Percentiles rank a stretch among this genome's conserved stretches.
Evolutionary conservation across 371 early-diverging fungal species (phyloP).

Genomic region (Rozella allomycis): DNA sequence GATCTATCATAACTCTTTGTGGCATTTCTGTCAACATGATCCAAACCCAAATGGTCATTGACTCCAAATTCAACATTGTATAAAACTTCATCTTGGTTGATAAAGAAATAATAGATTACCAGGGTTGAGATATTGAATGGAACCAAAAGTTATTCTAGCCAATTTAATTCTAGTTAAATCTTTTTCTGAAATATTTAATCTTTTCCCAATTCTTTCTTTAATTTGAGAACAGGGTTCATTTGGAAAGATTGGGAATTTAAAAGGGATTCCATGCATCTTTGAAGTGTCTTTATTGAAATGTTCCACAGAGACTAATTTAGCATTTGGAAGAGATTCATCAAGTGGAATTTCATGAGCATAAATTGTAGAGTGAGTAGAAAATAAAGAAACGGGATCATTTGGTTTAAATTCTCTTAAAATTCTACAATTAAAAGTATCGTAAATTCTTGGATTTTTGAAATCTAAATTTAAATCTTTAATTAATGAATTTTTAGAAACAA

Average conservation of each 20-base stretch:
- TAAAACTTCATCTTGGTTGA: conserved; percentile 24
- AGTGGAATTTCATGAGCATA: too few species aligned
- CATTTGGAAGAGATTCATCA: too few species aligned
- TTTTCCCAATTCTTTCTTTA: conserved; percentile 40
- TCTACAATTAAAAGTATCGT: too few species aligned
- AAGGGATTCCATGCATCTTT: conserved; percentile 59
- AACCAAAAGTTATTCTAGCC: conserved; percentile 3
- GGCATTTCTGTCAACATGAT: conserved; percentile 59
- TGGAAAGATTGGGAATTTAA: conserved; percentile 40
- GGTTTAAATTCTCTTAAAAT: too few species aligned
- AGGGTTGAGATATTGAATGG: conserved; percentile 3
- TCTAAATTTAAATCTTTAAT: too few species aligned
- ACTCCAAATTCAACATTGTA: conserved; percentile 17
- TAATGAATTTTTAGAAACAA: too few species aligned
- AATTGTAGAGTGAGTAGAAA: too few species aligned
- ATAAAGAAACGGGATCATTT: too few species aligned
- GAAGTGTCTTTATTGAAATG: conserved; percentile 44
- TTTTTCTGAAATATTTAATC: conserved; percentile 58
- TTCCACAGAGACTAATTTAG: conserved; percentile 39
- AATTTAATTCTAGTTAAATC: conserved; percentile 60
- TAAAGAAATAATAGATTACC: conserved; percentile 1
- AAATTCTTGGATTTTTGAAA: too few species aligned
- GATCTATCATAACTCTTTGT: too few species aligned
- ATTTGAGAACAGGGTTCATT: conserved; percentile 42
- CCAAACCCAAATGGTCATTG: conserved; percentile 44